Conservation (phyloP, 2,329 filamentous ascomycete species). For the Harringtonia aguacate region DNA sequence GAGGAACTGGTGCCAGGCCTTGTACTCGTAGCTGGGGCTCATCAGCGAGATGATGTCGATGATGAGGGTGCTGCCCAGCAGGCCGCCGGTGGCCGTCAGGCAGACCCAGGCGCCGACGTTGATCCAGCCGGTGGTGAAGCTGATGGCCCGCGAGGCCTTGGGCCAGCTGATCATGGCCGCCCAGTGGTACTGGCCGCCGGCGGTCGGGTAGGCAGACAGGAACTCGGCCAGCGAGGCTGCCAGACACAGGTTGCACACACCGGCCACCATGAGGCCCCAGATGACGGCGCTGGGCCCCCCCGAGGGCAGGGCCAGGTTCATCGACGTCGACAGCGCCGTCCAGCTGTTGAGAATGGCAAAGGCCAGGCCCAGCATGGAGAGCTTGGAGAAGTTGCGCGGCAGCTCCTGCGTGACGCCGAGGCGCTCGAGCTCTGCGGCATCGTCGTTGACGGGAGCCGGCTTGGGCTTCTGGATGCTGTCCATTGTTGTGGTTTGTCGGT, state of each 20-base stretch:
- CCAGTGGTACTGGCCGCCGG: slow-evolving; percentile 61
- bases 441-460: slow-evolving; percentile 8
- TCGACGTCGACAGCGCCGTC: slow-evolving; percentile 36
- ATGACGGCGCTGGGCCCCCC: slow-evolving; percentile 60
- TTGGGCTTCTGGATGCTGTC: background rate
- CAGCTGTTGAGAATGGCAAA: slow-evolving; percentile 40
- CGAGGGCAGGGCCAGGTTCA: slow-evolving; percentile 47
- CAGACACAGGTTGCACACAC: slow-evolving; percentile 59
- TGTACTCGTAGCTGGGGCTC: slow-evolving; percentile 41
- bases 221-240: slow-evolving; percentile 63
- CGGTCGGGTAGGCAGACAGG: slow-evolving; percentile 50
- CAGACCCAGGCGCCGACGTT: slow-evolving; percentile 63
- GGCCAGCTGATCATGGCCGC: slow-evolving; percentile 54
- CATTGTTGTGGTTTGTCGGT: no score
- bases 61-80: slow-evolving; percentile 57
- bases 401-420: slow-evolving; percentile 39
- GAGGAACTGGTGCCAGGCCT: slow-evolving; percentile 63
- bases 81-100: slow-evolving; percentile 55
- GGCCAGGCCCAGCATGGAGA: slow-evolving; percentile 36
- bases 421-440: slow-evolving; percentile 28
- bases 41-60: slow-evolving; percentile 54
- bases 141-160: slow-evolving; percentile 49
- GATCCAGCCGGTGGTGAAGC: slow-evolving; percentile 65
- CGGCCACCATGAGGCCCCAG: slow-evolving; percentile 56
- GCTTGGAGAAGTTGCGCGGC: slow-evolving; percentile 36